A percentile compares a stretch with the other conserved stretches of the same genome.
Conservation (phyloP, 2,329 filamentous ascomycete species). For the Anthostomella pinea region DNA sequence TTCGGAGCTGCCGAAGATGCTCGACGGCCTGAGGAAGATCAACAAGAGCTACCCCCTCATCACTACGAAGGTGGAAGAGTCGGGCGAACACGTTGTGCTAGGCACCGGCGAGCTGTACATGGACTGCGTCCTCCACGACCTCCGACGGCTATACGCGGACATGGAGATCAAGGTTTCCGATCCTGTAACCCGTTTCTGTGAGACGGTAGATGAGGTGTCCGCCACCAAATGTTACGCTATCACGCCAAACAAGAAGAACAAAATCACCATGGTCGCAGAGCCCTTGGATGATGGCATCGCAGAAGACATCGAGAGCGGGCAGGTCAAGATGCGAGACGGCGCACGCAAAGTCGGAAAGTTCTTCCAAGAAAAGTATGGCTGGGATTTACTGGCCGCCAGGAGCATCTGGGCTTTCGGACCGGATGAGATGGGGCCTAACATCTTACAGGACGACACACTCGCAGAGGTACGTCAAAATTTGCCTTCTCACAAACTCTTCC, state of each 20-base stretch:
- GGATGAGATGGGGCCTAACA: constrained; percentile 91
- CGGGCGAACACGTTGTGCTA: constrained; percentile 90
- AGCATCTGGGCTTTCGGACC: constrained; percentile 99
- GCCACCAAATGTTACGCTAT: constrained; percentile 97
- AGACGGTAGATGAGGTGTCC: constrained; percentile 95
- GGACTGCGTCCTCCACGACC: constrained; percentile 96
- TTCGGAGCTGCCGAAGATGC: constrained; percentile 96
- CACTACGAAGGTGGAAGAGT: constrained; percentile 96
- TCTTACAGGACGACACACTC: constrained; percentile 93
- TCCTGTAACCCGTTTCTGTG: constrained; percentile 94
- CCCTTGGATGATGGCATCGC: constrained; percentile 93
- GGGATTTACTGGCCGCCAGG: constrained; percentile 88
- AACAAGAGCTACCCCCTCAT: constrained; percentile 98
- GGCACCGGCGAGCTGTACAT: constrained; percentile 99
- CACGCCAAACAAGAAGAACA: constrained; percentile 99
- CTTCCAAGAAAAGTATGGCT: constrained; percentile 95
- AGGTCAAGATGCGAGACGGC: constrained; percentile 88
- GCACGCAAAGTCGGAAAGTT: constrained; percentile 92
- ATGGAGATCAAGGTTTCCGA: constrained; percentile 99
- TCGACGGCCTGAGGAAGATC: constrained; percentile 92
- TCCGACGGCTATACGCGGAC: constrained; percentile 89
- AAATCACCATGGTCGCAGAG: constrained; percentile 97
- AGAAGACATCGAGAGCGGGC: constrained; percentile 87
- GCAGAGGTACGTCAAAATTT: constrained; percentile 61
- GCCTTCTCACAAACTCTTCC: constrained; percentile 11